A percentile compares a stretch with the other conserved stretches of the same genome.
Conservation (phyloP, 164 flowering plant species). For the Annona squamosa region DNA sequence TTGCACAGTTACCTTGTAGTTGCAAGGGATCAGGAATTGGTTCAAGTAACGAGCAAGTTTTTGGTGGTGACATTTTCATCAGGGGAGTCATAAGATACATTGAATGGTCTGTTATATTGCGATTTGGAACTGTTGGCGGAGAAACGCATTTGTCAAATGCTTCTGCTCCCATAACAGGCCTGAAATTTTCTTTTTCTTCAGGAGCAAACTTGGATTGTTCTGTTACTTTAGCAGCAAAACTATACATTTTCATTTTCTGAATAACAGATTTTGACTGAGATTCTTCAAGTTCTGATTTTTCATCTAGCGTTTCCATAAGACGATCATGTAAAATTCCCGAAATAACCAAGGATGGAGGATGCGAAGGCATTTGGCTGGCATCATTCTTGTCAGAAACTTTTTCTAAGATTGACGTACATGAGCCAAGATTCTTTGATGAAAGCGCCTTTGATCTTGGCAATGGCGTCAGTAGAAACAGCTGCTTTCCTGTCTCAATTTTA, state of each 20-base stretch:
- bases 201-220: constrained; percentile 11
- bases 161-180: background rate
- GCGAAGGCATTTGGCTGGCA: constrained; percentile 12
- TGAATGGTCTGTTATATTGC: constrained; percentile 20
- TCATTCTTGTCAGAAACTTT: constrained; percentile 11
- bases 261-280: background rate
- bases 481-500: constrained; percentile 55
- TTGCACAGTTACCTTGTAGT: constrained; percentile 10
- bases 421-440: constrained; percentile 30
- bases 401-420: constrained; percentile 26
- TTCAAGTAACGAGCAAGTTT: constrained; percentile 72
- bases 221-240: constrained; percentile 6
- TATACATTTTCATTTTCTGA: background rate
- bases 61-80: constrained; percentile 69
- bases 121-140: constrained; percentile 24
- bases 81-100: constrained; percentile 55
- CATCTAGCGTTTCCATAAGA: constrained; percentile 13
- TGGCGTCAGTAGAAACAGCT: constrained; percentile 81
- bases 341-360: constrained; percentile 18
- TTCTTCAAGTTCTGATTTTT: no score
- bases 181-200: constrained; percentile 5
- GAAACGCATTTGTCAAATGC: constrained; percentile 15
- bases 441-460: constrained; percentile 46
- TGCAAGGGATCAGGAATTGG: constrained; percentile 40
- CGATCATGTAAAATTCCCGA: constrained; percentile 22